phyloP scores from a whole-genome alignment of 2,329 filamentous ascomycete genomes.

The Dissoconium aciculare region DNA sequence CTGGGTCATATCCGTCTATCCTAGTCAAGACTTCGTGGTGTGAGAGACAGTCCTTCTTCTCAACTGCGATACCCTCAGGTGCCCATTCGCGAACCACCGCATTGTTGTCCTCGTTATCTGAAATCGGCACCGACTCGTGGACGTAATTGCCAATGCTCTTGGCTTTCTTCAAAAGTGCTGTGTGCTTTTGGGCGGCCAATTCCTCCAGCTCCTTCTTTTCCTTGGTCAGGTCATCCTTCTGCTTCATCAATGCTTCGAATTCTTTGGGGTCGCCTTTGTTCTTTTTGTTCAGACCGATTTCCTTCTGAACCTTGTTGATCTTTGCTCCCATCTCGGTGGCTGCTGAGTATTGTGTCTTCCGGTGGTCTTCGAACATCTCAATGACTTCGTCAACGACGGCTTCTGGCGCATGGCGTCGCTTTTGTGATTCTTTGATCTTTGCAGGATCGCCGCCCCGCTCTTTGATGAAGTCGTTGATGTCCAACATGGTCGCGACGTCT shows the following conservation, averaged over 20 bases:
- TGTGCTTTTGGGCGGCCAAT: constrained; percentile 59
- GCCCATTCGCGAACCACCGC: constrained; percentile 61
- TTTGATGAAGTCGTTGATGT: constrained; percentile 40
- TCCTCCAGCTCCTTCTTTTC: constrained; percentile 70
- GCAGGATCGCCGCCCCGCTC: constrained; percentile 86
- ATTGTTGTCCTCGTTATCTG: constrained; percentile 77
- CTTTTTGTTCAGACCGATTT: constrained; percentile 87
- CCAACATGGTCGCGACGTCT: constrained; percentile 29
- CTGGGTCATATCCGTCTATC: constrained; percentile 81
- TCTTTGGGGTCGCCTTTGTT: constrained; percentile 78
- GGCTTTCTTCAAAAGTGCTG: constrained; percentile 58
- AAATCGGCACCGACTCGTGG: constrained; percentile 71
- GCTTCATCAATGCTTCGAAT: constrained; percentile 58
- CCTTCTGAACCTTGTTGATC: constrained; percentile 80
- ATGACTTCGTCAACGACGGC: constrained; percentile 86
- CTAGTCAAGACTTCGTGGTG: constrained; percentile 88
- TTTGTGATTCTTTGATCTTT: constrained; percentile 82
- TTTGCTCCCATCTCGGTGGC: constrained; percentile 66
- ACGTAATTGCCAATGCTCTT: constrained; percentile 83
- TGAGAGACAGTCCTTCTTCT: constrained; percentile 66
- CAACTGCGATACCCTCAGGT: constrained; percentile 56
- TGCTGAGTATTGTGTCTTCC: constrained; percentile 41
- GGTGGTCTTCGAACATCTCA: constrained; percentile 69
- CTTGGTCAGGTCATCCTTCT: constrained; percentile 65
- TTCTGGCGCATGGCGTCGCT: constrained; percentile 62